Percentiles rank a stretch among this genome's conserved stretches.
Evolutionary conservation across 306 rosid species (phyloP).

Genomic region (Begonia loranthoides): DNA sequence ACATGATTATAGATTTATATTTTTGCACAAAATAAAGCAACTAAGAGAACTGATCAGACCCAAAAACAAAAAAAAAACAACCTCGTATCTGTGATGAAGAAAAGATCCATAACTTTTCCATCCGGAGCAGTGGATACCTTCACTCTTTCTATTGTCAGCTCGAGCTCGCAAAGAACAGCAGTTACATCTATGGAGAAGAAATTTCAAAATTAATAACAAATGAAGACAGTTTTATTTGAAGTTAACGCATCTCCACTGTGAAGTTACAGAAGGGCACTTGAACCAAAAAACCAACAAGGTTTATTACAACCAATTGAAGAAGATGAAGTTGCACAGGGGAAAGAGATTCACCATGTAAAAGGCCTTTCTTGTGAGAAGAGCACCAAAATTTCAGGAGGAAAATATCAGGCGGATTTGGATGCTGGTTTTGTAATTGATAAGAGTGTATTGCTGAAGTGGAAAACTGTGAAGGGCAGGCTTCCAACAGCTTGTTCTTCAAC

Average conservation of each 20-base stretch:
- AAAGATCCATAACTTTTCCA: slow-evolving; percentile 49
- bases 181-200: slow-evolving; percentile 30
- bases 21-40: slow-evolving; percentile 3
- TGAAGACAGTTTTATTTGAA: neutral
- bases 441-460: slow-evolving; percentile 29
- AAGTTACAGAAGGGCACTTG: too few species aligned
- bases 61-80: slow-evolving; percentile 7
- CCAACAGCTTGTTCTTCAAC: slow-evolving; percentile 35
- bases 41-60: neutral
- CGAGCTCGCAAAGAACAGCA: slow-evolving; percentile 39
- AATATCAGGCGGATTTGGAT: slow-evolving; percentile 23
- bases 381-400: slow-evolving; percentile 51
- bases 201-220: too few species aligned
- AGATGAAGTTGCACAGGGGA: neutral
- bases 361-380: slow-evolving; percentile 32
- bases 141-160: slow-evolving; percentile 41
- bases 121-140: slow-evolving; percentile 50
- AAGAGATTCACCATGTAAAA: slow-evolving; percentile 29
- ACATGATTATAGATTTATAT: too few species aligned
- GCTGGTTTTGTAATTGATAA: slow-evolving; percentile 27
- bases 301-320: neutral
- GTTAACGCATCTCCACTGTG: neutral
- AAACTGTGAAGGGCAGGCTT: slow-evolving; percentile 40
- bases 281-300: too few species aligned
- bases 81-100: slow-evolving; percentile 51